Base-by-base conservation (phyloP, 1,139 yeast species). In the Debaryomyces robertsiae region DNA sequence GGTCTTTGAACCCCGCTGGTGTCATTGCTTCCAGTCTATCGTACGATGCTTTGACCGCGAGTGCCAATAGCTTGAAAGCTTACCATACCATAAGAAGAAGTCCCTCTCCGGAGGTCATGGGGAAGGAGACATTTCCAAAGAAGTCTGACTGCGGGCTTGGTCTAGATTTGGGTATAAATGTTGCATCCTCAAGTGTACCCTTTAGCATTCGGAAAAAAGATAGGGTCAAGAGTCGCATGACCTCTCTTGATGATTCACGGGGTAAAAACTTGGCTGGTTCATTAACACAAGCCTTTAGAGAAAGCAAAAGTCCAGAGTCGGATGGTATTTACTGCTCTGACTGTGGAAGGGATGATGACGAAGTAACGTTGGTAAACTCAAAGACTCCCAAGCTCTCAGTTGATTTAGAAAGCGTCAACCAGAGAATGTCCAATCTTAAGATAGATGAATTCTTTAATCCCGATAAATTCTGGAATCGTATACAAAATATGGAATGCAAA, bases 111-210 rank as follows among this genome's bases (percentile, higher is more conserved):
- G 39, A 28, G 10, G 6, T 4, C 9, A n/a, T 25, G 24, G 22
- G 22, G 24, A 30, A 30, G 6, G 35, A 30, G 15, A 16, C 10
- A 3, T 19, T 25, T 9, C 31, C 31, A 10, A 35, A 30, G 19
- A 32, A 14, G 16, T 31, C 36, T 16, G 39, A 36, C 2, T 19
- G 25, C 27, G 30, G 29, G 16, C 27, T 27, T 15, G 74, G 76
- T 1, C 54, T 70, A 27, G 70, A 69, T 48, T 55, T 70, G n/a
- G 68, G 71, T 9, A 41, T 70, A 3, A 70, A 55, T 27, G 57
- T 69, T 6, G 65, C 67, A 31, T 54, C 59, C 6, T 38, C 63
- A 0, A 45, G 54, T 9, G 59, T 65, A 4, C 75, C 75, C 1
- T 57, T 59, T 33, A 69, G 75, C 46, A 60, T 68, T 16, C 53